phyloP scores from a whole-genome alignment of 129 eudicot species.

The Calendula officinalis region DNA sequence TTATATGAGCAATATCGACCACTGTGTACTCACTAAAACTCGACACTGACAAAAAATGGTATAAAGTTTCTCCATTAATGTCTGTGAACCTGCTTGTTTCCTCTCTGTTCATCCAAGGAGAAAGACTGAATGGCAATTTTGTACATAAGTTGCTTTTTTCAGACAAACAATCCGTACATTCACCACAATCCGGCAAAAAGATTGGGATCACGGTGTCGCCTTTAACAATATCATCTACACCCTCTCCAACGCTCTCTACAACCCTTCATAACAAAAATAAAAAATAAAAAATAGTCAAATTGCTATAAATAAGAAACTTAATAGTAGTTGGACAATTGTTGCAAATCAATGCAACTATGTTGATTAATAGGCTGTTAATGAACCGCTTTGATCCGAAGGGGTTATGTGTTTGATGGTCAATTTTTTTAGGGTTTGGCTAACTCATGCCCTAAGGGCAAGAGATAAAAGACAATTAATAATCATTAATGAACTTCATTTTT shows the following conservation, averaged over 20 bases:
- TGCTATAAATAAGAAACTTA: neutral
- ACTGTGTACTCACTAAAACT: constrained; percentile 89
- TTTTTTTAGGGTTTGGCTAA: too few relatives aligned
- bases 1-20: constrained; percentile 60
- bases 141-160: constrained; percentile 81
- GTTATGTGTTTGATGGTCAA: too few relatives aligned
- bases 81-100: constrained; percentile 85
- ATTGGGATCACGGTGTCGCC: constrained; percentile 80
- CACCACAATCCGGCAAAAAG: constrained; percentile 72
- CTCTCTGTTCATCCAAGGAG: constrained; percentile 75
- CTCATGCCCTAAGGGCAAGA: too few relatives aligned
- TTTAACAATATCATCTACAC: constrained; percentile 54
- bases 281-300: constrained; percentile 11
- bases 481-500: too few relatives aligned
- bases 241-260: constrained; percentile 85
- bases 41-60: constrained; percentile 63
- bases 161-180: constrained; percentile 70
- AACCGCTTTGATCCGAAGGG: too few relatives aligned
- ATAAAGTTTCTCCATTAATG: constrained; percentile 68
- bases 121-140: constrained; percentile 49
- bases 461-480: too few relatives aligned
- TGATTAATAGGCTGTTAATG: too few relatives aligned
- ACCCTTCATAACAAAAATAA: constrained; percentile 42
- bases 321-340: neutral
- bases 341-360: too few relatives aligned